Evolutionary conservation across 495 filamentous ascomycete genomes (phyloP), one percentile per base, ranked within the genome.

Genomic region (Friedmanniomyces simplex): DNA sequence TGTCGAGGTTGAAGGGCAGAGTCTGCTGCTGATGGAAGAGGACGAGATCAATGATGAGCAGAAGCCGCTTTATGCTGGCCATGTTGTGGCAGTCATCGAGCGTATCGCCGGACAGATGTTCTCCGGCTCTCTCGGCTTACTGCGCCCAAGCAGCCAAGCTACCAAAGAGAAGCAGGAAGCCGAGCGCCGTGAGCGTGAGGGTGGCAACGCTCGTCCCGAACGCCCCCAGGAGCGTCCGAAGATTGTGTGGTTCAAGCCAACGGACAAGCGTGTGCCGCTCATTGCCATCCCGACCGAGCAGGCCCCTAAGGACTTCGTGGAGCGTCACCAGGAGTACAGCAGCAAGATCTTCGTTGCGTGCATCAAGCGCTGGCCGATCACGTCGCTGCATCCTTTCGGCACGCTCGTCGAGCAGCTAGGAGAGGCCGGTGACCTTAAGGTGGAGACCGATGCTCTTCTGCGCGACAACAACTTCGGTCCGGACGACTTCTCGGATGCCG

Each of bases 171-270:
- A 98, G 74, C 93, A 98, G 70, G 93, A 98, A 72, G 93, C 93
- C 45, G 93, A 98, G 72, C 84, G 93, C 49, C 84, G 85, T 51
- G 89, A 90, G 63, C 84, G 94, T 63, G 94, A 97, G 68, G 93
- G 93, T 26, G 59, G 63, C 32, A 76, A 76, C 53, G 76, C 76
- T 54, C 80, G 82, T 52, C 86, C 86, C 30, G 85, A 88, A 39
- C 84, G 91, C 49, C 83, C 89, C 55, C 90, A 89, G 69, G 94
- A 98, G 53, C 97, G 96, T 73, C 93, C 93, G 39, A 98, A 98
- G 83, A 98, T 98, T 73, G 93, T 98, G 32, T 98, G 93, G 93
- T 98, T 98, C 77, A 98, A 98, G 77, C 93, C 93, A 54, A 98
- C 93, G 1, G 93, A 98, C 71, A 98, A 98, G 79, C 87, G 93